Conservation (phyloP, 2,329 filamentous ascomycete genomes). For the Verticillium zaregamsianum region DNA sequence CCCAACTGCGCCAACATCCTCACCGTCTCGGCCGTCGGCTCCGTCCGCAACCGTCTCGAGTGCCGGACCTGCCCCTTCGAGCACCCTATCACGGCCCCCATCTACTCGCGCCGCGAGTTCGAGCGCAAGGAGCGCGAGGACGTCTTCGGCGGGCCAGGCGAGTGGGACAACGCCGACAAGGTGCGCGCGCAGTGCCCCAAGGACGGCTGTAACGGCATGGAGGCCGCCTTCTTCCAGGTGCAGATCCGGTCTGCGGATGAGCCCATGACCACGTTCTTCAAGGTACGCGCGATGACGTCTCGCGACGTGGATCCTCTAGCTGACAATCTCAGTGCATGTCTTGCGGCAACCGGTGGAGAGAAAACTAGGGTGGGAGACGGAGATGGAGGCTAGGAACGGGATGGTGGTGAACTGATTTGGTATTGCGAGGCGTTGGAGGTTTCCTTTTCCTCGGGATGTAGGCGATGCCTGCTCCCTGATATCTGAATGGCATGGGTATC, state of each 20-base stretch:
- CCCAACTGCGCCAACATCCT: conserved; percentile 81
- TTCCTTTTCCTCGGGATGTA: not conserved
- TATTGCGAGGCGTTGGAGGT: conserved; percentile 23
- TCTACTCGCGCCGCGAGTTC: conserved; percentile 80
- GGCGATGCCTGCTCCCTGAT: not conserved
- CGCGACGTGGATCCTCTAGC: not conserved
- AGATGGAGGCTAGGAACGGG: conserved; percentile 5
- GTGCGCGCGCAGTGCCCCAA: conserved; percentile 76
- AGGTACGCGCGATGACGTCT: conserved; percentile 45
- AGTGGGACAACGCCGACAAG: conserved; percentile 91
- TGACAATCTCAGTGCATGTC: conserved; percentile 54
- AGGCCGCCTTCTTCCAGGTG: conserved; percentile 93
- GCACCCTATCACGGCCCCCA: conserved; percentile 72
- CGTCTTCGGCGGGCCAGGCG: conserved; percentile 81
- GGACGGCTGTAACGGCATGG: conserved; percentile 72
- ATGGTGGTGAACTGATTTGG: not conserved
- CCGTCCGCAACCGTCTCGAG: conserved; percentile 75
- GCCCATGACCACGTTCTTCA: conserved; percentile 96
- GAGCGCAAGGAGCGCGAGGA: conserved; percentile 84
- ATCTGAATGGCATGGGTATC: not conserved
- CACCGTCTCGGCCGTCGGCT: conserved; percentile 60
- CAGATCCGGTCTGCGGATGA: conserved; percentile 98
- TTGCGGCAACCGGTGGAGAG: conserved; percentile 62
- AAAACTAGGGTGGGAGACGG: conserved; percentile 41
- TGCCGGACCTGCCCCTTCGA: conserved; percentile 95